Percentiles rank a stretch among this genome's conserved stretches.
phyloP scores from a whole-genome alignment of 2,329 filamentous ascomycete genomes.

The Fusarium lyarnte region DNA sequence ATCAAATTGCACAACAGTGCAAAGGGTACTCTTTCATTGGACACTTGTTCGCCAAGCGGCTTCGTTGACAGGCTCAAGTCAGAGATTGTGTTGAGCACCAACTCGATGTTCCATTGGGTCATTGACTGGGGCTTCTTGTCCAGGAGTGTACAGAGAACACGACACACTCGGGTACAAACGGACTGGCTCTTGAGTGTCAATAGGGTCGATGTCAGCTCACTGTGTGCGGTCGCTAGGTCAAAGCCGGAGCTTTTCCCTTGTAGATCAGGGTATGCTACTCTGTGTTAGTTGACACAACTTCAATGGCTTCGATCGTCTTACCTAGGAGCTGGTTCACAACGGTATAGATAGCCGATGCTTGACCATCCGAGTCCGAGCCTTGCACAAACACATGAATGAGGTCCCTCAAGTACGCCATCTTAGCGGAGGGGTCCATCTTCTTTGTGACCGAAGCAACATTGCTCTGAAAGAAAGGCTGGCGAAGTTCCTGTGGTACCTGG shows the following conservation, averaged over 20 bases:
- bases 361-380: slow-evolving; percentile 49
- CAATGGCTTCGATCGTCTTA: slow-evolving; percentile 32
- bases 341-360: slow-evolving; percentile 56
- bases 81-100: slow-evolving; percentile 59
- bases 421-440: slow-evolving; percentile 45
- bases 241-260: slow-evolving; percentile 44
- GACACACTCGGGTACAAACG: slow-evolving; percentile 52
- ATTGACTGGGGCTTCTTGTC: slow-evolving; percentile 61
- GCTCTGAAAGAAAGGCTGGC: slow-evolving; percentile 47
- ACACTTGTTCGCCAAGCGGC: slow-evolving; percentile 35
- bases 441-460: slow-evolving; percentile 47
- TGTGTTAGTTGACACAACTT: slow-evolving; percentile 15
- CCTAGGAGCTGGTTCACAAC: slow-evolving; percentile 54
- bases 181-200: slow-evolving; percentile 41
- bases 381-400: slow-evolving; percentile 48
- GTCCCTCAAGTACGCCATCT: slow-evolving; percentile 52
- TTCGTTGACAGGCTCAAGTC: slow-evolving; percentile 45
- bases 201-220: slow-evolving; percentile 51
- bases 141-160: slow-evolving; percentile 57
- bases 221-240: slow-evolving; percentile 55
- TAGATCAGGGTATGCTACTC: slow-evolving; percentile 45
- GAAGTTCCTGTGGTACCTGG: slow-evolving; percentile 42
- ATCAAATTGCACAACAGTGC: slow-evolving; percentile 62
- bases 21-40: slow-evolving; percentile 52
- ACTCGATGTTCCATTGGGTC: slow-evolving; percentile 68